Percentiles rank a stretch among this genome's conserved stretches.
Conservation (phyloP, 73 alveolate genomes). For the Symbiodinium pilosum region DNA sequence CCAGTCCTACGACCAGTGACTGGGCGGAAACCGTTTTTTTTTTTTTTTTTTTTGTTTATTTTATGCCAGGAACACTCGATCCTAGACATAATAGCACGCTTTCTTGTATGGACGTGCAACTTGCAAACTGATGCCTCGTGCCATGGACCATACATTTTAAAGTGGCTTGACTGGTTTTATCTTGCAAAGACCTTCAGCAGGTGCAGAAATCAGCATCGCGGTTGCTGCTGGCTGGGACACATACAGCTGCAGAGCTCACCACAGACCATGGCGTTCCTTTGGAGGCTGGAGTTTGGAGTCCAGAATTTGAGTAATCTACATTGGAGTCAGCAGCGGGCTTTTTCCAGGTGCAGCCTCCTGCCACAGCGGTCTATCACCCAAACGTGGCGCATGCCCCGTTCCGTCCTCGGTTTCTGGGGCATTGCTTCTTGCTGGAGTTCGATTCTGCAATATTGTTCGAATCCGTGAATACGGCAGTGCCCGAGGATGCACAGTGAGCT, state of each 20-base stretch:
- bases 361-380: slow-evolving; percentile 2
- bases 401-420: background rate
- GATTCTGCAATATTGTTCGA: background rate
- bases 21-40: too few relatives aligned
- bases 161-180: too few relatives aligned
- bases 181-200: background rate
- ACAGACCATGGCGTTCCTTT: slow-evolving; percentile 25
- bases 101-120: background rate
- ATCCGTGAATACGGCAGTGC: background rate
- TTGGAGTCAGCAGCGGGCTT: background rate
- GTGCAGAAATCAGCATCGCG: slow-evolving; percentile 68
- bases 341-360: background rate
- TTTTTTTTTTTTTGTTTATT: too few relatives aligned
- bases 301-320: too few relatives aligned
- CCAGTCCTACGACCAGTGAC: slow-evolving; percentile 86
- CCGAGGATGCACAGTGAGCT: slow-evolving; percentile 12
- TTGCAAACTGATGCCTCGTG: background rate
- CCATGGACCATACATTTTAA: background rate
- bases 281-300: background rate
- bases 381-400: background rate
- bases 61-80: too few relatives aligned
- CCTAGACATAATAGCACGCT: too few relatives aligned
- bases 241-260: slow-evolving; percentile 11
- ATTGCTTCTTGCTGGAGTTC: background rate
- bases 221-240: slow-evolving; percentile 51